These are phyloP conservation scores for Apiospora koreana DNA, from an alignment of 2,329 filamentous ascomycete species.

Conservation along the genomic window DNA sequence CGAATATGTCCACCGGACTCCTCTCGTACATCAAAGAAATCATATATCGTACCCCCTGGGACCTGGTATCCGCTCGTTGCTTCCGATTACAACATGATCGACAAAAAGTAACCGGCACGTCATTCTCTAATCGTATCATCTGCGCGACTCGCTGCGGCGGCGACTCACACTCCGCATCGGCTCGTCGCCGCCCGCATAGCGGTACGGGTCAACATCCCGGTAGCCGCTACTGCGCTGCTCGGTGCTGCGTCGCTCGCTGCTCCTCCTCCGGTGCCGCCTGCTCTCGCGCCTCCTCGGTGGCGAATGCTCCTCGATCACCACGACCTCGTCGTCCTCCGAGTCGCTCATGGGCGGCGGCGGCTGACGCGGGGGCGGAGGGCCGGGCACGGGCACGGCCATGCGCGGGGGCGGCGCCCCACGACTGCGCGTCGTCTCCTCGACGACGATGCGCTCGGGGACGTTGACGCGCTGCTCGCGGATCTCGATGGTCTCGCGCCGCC, in stretches of 20 bases:
- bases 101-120: background rate
- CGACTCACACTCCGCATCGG: slow-evolving; percentile 32
- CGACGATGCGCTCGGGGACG: slow-evolving; percentile 30
- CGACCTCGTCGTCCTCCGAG: slow-evolving; percentile 36
- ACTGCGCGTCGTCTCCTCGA: slow-evolving; percentile 25
- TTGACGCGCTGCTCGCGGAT: slow-evolving; percentile 23
- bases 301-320: slow-evolving; percentile 38
- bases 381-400: background rate
- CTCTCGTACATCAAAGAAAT: background rate
- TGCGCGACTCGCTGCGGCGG: slow-evolving; percentile 33
- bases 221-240: slow-evolving; percentile 30
- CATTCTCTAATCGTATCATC: slow-evolving; percentile 19
- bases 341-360: slow-evolving; percentile 29
- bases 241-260: slow-evolving; percentile 25
- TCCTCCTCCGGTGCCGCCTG: slow-evolving; percentile 23
- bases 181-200: slow-evolving; percentile 32
- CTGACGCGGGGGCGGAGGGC: slow-evolving; percentile 11
- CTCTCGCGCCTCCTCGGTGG: slow-evolving; percentile 29
- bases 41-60: background rate
- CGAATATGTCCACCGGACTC: background rate
- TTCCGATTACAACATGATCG: slow-evolving; percentile 2
- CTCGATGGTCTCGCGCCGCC: slow-evolving; percentile 31
- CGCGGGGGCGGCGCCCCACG: slow-evolving; percentile 14
- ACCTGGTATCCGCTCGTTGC: background rate
- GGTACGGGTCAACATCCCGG: slow-evolving; percentile 33